Evolutionary conservation across 768 basidiomycete species (phyloP).

Genomic region (Termitomyces sp.): DNA sequence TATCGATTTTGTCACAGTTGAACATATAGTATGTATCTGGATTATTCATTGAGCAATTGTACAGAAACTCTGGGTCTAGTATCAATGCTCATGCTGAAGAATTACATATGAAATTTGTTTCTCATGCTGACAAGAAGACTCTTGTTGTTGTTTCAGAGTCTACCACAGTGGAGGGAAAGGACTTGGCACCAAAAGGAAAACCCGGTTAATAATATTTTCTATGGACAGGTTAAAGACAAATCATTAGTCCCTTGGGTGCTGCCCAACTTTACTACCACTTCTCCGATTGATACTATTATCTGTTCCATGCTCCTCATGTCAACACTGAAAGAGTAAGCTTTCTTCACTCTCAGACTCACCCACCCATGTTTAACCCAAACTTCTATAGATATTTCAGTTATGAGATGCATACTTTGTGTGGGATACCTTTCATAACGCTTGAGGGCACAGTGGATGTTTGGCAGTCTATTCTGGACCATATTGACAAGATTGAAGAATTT

Average conservation of each 20-base stretch:
- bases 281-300: too few species aligned
- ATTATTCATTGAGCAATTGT: background rate
- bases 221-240: background rate
- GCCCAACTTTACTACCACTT: slow-evolving; percentile 1
- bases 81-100: slow-evolving; percentile 27
- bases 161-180: slow-evolving; percentile 18
- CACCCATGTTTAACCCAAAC: background rate
- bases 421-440: slow-evolving; percentile 21
- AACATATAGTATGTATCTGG: too few species aligned
- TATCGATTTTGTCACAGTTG: slow-evolving; percentile 32
- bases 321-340: background rate
- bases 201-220: background rate
- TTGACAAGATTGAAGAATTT: slow-evolving; percentile 20
- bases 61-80: background rate
- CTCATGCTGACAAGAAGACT: slow-evolving; percentile 28
- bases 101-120: slow-evolving; percentile 27
- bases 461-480: slow-evolving; percentile 16
- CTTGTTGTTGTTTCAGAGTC: slow-evolving; percentile 19
- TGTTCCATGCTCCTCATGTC: slow-evolving; percentile 7
- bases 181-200: slow-evolving; percentile 21
- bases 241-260: too few species aligned
- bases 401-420: slow-evolving; percentile 20
- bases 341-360: background rate
- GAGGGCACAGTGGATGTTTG: slow-evolving; percentile 20
- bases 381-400: slow-evolving; percentile 15